Conservation (phyloP, 1,139 yeast species). For the Pichia sp. region DNA sequence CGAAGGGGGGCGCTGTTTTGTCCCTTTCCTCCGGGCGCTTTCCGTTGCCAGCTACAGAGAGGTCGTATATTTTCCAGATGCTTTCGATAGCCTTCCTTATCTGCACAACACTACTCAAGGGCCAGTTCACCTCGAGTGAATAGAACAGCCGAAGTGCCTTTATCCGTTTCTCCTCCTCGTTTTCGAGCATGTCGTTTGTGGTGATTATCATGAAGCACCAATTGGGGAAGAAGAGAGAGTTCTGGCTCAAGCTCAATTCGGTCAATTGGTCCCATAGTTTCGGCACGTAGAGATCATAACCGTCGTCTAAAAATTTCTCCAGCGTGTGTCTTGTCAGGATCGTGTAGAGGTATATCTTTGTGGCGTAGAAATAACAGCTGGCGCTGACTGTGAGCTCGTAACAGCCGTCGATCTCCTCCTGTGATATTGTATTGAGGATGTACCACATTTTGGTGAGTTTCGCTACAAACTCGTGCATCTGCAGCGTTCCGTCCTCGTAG, state of each 20-base stretch:
- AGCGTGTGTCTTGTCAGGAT: constrained; percentile 5
- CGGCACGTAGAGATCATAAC: constrained; percentile 11
- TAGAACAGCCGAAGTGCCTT: constrained; percentile 24
- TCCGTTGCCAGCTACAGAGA: neutral
- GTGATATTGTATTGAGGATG: constrained; percentile 16
- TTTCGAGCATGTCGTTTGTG: constrained; percentile 17
- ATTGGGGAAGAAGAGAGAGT: constrained; percentile 29
- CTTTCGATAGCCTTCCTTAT: constrained; percentile 29
- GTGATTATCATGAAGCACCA: constrained; percentile 33
- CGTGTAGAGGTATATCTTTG: constrained; percentile 10
- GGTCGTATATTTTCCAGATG: constrained; percentile 33
- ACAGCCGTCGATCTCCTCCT: constrained; percentile 14
- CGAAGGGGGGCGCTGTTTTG: constrained; percentile 11
- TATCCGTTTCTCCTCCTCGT: constrained; percentile 20
- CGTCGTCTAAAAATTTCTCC: constrained; percentile 7
- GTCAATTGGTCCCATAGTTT: constrained; percentile 7
- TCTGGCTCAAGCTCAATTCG: constrained; percentile 5
- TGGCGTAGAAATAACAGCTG: constrained; percentile 8
- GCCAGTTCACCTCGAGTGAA: constrained; percentile 29
- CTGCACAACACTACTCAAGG: constrained; percentile 26
- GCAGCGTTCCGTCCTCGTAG: constrained; percentile 15
- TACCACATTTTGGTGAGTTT: constrained; percentile 18
- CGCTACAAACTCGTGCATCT: constrained; percentile 5
- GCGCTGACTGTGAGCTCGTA: constrained; percentile 16
- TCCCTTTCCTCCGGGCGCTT: neutral